Base-by-base conservation (phyloP, 148 eudicot genomes). In the Polygonum maritimum region DNA sequence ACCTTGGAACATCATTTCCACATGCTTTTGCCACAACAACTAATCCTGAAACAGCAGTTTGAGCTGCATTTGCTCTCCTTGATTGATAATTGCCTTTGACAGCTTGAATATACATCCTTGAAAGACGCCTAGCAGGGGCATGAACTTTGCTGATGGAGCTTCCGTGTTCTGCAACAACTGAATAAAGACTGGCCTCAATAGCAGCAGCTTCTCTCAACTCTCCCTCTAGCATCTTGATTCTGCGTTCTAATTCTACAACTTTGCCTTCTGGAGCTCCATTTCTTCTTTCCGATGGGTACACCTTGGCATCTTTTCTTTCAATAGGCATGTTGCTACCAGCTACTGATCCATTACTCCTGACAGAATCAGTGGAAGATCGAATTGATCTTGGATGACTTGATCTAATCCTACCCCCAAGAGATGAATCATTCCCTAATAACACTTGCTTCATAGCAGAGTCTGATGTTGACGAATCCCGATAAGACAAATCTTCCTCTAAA, bases 1-100 rank as follows among this genome's bases (percentile, higher is more conserved):
- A 95, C 99, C 99, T 91, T 16, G 99, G 93, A 78, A 96, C 99
- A 79, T 96, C 99, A 81, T 87, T 95, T 83, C 99, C 99, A 55
- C 99, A 96, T 80, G 98, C 94, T 87, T 92, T 96, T 81, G 97
- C 87, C 79, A 92, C 97, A 60, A 89, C 83, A 82, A 88, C 85
- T 52, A 96, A 74, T 75, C 98, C 99, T 12, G 99, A 96, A 15
- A 88, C 87, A 36, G 89, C 84, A 83, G 87, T 88, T 85, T 83
- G 87, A 65, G 98, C 96, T 10, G 90, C 90, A 86, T 82, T 86
- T 45, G 89, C 86, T 83, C 87, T 86, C 77, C 85, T 83, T 76
- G 84, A 80, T 69, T 48, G 81, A 40, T 85, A 79, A 47, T 75
- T 85, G 75, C 84, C 92, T 80, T 84, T 86, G 69, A 83, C 81